phyloP scores from a whole-genome alignment of 176 grass and related monocot genomes.

The Microstegium vimineum region DNA sequence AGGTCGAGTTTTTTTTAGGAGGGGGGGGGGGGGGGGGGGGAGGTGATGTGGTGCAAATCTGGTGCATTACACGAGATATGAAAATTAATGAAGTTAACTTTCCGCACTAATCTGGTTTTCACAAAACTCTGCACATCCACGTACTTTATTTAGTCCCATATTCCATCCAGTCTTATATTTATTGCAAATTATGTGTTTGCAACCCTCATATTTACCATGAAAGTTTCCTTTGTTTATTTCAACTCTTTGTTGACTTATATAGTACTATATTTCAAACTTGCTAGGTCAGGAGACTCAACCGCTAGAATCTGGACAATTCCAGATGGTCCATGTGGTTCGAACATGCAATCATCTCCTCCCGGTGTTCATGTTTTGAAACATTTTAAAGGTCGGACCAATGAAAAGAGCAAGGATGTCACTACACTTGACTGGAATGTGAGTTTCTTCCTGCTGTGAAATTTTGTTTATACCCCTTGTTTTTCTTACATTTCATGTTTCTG shows the following conservation, averaged over 20 bases:
- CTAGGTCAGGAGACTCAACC: constrained; percentile 94
- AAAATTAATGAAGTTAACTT: neutral
- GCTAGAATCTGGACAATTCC: constrained; percentile 98
- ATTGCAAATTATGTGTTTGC: neutral
- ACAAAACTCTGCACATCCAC: neutral
- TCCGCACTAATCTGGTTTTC: neutral
- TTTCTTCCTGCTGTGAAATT: constrained; percentile 1
- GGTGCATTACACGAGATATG: neutral
- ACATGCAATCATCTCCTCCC: constrained; percentile 48
- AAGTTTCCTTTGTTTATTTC: neutral
- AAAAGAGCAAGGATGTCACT: constrained; percentile 99
- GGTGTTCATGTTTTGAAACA: constrained; percentile 92
- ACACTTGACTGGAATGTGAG: constrained; percentile 98
- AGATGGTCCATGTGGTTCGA: constrained; percentile 77
- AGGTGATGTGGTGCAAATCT: neutral
- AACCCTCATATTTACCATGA: neutral
- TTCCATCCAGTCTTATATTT: neutral
- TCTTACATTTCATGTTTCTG: neutral
- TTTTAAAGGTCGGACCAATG: constrained; percentile 83
- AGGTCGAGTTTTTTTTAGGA: too few species aligned
- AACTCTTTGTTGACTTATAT: neutral
- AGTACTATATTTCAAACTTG: constrained; percentile 28
- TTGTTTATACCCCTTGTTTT: neutral
- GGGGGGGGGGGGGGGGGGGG: too few species aligned
- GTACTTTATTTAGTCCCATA: neutral